Evolutionary conservation across 768 basidiomycete species (phyloP).

Genomic region (Kwoniella sp.): DNA sequence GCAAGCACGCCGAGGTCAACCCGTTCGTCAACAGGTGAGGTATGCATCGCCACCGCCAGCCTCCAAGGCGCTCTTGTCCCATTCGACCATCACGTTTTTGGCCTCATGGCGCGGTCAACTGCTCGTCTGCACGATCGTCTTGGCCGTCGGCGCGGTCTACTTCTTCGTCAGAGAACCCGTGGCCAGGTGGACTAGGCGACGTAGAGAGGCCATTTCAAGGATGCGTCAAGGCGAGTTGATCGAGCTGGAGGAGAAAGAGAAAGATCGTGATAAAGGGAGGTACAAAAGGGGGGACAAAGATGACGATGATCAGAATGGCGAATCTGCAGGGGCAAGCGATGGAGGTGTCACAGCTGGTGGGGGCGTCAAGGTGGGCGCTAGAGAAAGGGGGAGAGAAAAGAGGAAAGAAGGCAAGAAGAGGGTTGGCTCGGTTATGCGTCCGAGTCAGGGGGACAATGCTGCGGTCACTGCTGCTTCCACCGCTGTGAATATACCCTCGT

Average conservation of each 20-base stretch:
- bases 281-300: conserved; percentile 7
- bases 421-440: conserved; percentile 10
- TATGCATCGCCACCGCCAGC: no score
- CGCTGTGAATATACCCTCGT: no score
- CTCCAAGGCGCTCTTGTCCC: conserved; percentile 21
- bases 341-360: no score
- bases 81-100: conserved; percentile 33
- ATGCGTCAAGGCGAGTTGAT: conserved; percentile 23
- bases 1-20: no score
- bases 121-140: conserved; percentile 32
- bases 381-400: conserved; percentile 18
- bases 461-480: no score
- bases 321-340: conserved; percentile 2
- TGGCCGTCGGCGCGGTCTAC: conserved; percentile 33
- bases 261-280: conserved; percentile 6
- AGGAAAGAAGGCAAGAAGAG: conserved; percentile 18
- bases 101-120: conserved; percentile 45
- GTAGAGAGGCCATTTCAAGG: conserved; percentile 20
- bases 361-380: not conserved
- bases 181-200: conserved; percentile 6
- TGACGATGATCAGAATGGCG: not conserved
- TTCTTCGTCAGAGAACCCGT: conserved; percentile 35
- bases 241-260: conserved; percentile 21
- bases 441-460: no score
- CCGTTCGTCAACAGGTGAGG: no score